These are phyloP conservation scores for Ceratocystis variospora DNA, from an alignment of 2,329 filamentous ascomycete genomes.

Conservation along the genomic window DNA sequence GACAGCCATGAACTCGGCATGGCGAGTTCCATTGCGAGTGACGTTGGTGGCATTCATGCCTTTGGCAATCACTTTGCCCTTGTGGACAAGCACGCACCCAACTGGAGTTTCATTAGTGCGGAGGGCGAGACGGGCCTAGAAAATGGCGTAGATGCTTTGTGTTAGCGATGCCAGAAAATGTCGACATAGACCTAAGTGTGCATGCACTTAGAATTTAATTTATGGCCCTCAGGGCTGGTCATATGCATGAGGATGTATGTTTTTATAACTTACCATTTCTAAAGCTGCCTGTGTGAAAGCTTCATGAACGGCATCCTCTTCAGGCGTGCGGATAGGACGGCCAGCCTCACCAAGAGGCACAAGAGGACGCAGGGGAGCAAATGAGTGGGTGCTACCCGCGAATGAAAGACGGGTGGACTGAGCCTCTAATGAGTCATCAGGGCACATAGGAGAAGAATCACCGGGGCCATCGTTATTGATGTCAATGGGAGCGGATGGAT, in stretches of 20 bases:
- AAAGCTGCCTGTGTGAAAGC: slow-evolving; percentile 75
- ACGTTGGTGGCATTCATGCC: slow-evolving; percentile 97
- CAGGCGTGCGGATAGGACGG: slow-evolving; percentile 17
- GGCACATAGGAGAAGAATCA: neutral
- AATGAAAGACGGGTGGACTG: slow-evolving; percentile 15
- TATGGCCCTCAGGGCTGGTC: neutral
- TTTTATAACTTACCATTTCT: slow-evolving; percentile 51
- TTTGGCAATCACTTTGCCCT: slow-evolving; percentile 63
- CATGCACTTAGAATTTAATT: neutral
- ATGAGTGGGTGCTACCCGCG: slow-evolving; percentile 17
- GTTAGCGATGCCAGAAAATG: too few species aligned
- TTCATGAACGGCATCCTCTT: slow-evolving; percentile 34
- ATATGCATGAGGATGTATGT: neutral
- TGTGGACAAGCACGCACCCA: slow-evolving; percentile 81
- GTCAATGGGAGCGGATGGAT: neutral
- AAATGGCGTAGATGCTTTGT: neutral
- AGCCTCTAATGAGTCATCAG: slow-evolving; percentile 6
- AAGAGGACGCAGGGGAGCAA: slow-evolving; percentile 17
- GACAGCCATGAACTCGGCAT: slow-evolving; percentile 89
- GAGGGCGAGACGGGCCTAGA: slow-evolving; percentile 71
- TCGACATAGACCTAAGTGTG: too few species aligned
- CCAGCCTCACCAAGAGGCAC: slow-evolving; percentile 19
- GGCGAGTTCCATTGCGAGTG: slow-evolving; percentile 78
- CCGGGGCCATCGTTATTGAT: neutral
- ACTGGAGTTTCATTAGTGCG: slow-evolving; percentile 85